Evolutionary conservation across 176 grass and related monocot species (phyloP).

Genomic region (Carex kokanica): DNA sequence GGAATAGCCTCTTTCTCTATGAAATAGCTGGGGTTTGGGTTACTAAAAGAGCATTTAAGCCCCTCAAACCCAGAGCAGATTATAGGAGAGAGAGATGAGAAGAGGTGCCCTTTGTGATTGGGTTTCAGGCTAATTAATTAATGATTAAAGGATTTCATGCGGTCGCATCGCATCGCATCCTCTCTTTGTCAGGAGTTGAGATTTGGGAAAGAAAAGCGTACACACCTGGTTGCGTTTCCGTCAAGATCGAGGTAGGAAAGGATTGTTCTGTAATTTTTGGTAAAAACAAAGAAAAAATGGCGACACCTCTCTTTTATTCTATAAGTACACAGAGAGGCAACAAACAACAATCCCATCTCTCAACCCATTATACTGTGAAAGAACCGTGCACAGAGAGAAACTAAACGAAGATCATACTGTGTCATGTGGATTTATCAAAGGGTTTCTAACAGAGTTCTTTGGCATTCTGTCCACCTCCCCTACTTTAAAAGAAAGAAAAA

Average conservation of each 20-base stretch:
- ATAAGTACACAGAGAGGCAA: constrained; percentile 14
- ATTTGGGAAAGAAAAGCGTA: constrained; percentile 21
- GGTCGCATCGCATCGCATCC: not conserved
- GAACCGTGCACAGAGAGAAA: not conserved
- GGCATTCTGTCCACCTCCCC: constrained; percentile 49
- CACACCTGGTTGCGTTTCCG: not conserved
- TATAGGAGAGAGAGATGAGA: not conserved
- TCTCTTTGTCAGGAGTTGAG: constrained; percentile 22
- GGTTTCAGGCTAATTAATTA: not conserved
- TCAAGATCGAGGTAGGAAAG: constrained; percentile 18
- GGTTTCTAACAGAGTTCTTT: constrained; percentile 43
- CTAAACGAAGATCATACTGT: not conserved
- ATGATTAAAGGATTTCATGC: not conserved
- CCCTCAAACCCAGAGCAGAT: not conserved
- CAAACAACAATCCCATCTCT: constrained; percentile 15
- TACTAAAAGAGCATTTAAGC: constrained; percentile 13
- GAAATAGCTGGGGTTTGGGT: constrained; percentile 14
- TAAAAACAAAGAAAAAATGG: not conserved
- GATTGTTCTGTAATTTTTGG: constrained; percentile 17
- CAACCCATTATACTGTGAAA: not conserved
- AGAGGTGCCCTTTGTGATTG: not conserved
- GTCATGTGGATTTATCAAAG: constrained; percentile 41
- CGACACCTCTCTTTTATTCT: constrained; percentile 11
- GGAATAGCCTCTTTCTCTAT: constrained; percentile 2
- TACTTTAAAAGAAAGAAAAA: not conserved